These are phyloP conservation scores for Dryas octopetala DNA, from an alignment of 306 rosid genomes.

Conservation along the genomic window DNA sequence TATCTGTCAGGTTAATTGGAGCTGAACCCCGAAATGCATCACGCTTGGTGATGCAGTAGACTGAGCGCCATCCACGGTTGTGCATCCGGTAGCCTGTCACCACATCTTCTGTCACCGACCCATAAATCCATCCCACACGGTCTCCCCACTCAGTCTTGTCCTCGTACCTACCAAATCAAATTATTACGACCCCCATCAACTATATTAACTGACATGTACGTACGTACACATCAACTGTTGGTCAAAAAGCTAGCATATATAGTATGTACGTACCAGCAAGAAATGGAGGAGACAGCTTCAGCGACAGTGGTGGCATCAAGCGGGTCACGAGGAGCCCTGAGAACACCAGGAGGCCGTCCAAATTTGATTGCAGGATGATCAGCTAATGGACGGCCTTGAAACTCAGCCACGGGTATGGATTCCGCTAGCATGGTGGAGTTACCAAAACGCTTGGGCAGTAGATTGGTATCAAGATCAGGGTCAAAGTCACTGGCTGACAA, in stretches of 20 bases:
- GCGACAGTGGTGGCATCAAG: conserved; percentile 79
- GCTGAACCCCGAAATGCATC: conserved; percentile 59
- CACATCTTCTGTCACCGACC: conserved; percentile 56
- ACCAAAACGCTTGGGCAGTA: conserved; percentile 79
- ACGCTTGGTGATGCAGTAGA: conserved; percentile 51
- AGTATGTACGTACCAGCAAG: conserved; percentile 61
- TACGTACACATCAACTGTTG: neutral
- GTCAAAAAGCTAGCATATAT: neutral
- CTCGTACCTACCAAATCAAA: conserved; percentile 37
- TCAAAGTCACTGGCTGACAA: conserved; percentile 57
- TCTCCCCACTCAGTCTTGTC: conserved; percentile 62
- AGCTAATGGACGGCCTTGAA: conserved; percentile 79
- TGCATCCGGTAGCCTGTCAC: conserved; percentile 61
- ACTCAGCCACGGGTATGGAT: conserved; percentile 64
- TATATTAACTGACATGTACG: too few species aligned
- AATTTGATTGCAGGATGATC: conserved; percentile 71
- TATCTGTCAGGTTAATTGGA: conserved; percentile 55
- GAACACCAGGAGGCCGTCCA: conserved; percentile 73
- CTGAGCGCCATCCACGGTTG: conserved; percentile 55
- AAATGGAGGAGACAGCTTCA: conserved; percentile 76
- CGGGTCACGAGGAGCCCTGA: conserved; percentile 73
- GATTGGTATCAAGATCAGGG: conserved; percentile 58
- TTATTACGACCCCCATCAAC: too few species aligned
- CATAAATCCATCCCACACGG: conserved; percentile 58
- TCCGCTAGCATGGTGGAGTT: conserved; percentile 67